Percentiles rank a stretch among this genome's conserved stretches.
phyloP scores from a whole-genome alignment of 768 basidiomycete species.

The Rhizopogon sp. region DNA sequence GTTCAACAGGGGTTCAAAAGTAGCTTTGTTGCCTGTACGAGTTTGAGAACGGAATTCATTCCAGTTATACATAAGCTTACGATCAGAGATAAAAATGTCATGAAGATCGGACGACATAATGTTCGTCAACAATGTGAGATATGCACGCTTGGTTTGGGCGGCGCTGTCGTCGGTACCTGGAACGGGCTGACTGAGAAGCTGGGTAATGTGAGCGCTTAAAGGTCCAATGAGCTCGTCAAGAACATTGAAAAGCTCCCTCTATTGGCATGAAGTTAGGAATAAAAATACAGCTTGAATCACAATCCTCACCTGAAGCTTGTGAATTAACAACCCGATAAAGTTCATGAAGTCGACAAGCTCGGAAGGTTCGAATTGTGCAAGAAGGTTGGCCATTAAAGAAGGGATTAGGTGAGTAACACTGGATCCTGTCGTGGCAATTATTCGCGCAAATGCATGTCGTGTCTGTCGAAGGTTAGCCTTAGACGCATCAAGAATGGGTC shows the following conservation, averaged over 20 bases:
- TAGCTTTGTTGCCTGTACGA: conserved; percentile 51
- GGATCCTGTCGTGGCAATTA: conserved; percentile 85
- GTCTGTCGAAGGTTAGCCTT: conserved; percentile 46
- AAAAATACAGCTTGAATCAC: neutral
- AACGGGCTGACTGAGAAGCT: conserved; percentile 74
- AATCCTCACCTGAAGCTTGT: conserved; percentile 74
- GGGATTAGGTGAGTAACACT: conserved; percentile 86
- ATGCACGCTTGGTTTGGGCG: conserved; percentile 83
- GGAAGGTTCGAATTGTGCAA: conserved; percentile 85
- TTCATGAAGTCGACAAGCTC: conserved; percentile 95
- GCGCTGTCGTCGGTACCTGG: conserved; percentile 84
- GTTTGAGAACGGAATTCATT: neutral
- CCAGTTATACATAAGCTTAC: conserved; percentile 40
- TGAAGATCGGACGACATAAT: conserved; percentile 81
- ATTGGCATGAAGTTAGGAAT: conserved; percentile 3
- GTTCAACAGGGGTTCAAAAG: conserved; percentile 71
- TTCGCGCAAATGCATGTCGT: conserved; percentile 88
- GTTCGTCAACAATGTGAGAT: conserved; percentile 75
- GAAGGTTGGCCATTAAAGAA: conserved; percentile 82
- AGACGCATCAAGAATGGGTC: neutral
- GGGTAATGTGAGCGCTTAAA: conserved; percentile 75
- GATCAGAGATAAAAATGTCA: conserved; percentile 80
- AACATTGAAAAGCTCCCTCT: conserved; percentile 85
- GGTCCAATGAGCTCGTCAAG: conserved; percentile 88
- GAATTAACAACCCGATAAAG: conserved; percentile 87